Evolutionary conservation across 1,284 basidiomycete genomes (phyloP), one percentile per base, ranked within the genome.

Genomic region (Entoloma clypeatum): DNA sequence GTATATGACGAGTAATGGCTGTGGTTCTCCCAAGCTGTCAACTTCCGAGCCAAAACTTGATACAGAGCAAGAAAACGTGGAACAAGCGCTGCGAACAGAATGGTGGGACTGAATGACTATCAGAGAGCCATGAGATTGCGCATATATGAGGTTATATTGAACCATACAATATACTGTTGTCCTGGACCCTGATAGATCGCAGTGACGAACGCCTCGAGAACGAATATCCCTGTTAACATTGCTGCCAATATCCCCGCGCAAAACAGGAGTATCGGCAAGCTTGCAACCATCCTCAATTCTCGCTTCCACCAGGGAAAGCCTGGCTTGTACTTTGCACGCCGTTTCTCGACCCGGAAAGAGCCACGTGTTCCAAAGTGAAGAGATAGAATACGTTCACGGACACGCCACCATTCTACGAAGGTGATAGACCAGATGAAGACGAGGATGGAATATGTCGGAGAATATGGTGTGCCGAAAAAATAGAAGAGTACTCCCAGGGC

Each of bases 1-100:
- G 81, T 77, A 58, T 92, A 81, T 1, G 79, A 76, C 2, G 83
- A 85, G 51, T 86, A 75, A 49, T 90, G 89, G 2, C 77, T 72
- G 59, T 96, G 92, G 57, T 94, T 92, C 65, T 99, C 95, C 89
- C 90, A 96, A 36, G 75, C 65, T 1, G 94, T 95, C 39, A 97
- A 74, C 6, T 71, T 65, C 22, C 68, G 68, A 0, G 91, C 89
- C 34, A 85, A 74, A 0, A 66, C 56, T 49, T 86, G 83, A 65
- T 96, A 95, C 1, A 86, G 61, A 0, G 72, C 74, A n/a, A 95
- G 76, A 23, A 98, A 74, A 45, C 81, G 80, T 0, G 96, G 95
- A 0, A 99, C 84, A 8, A 93, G 67, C 0, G 81, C 73, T 2
- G 83, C 74, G 60, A 98, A 94, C 19, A 96, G 68, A 23, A 92